These are phyloP conservation scores for Neonectria punicea DNA, from an alignment of 2,329 filamentous ascomycete species.

Conservation along the genomic window DNA sequence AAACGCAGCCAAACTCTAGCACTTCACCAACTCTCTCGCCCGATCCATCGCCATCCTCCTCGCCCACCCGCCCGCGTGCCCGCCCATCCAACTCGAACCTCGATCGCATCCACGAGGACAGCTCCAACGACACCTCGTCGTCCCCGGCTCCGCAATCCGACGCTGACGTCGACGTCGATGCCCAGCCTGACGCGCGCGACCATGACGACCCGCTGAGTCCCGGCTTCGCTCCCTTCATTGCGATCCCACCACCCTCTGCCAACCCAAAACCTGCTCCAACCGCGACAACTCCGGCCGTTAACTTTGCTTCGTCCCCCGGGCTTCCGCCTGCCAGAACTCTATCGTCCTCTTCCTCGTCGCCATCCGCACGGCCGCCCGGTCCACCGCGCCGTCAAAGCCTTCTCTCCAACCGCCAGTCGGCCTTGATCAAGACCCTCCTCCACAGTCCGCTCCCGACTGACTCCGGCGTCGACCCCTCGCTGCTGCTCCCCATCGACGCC, in stretches of 20 bases:
- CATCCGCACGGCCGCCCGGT: conserved; percentile 32
- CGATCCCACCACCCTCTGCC: conserved; percentile 30
- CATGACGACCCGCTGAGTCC: conserved; percentile 42
- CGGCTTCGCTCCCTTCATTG: conserved; percentile 38
- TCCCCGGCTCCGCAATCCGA: conserved; percentile 30
- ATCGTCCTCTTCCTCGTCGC: conserved; percentile 31
- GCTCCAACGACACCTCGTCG: conserved; percentile 24
- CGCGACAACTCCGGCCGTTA: conserved; percentile 53
- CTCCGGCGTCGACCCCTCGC: conserved; percentile 31
- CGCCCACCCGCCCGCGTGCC: conserved; percentile 34
- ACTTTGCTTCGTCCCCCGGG: conserved; percentile 44
- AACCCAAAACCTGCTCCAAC: conserved; percentile 3
- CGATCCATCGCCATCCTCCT: conserved; percentile 30
- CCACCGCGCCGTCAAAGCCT: conserved; percentile 47
- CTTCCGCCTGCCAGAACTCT: conserved; percentile 33
- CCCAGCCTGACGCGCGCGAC: conserved; percentile 37
- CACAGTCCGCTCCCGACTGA: conserved; percentile 37
- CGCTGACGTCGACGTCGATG: conserved; percentile 34
- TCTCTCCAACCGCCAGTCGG: conserved; percentile 52
- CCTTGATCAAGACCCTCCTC: conserved; percentile 47
- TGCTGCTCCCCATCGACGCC: conserved; percentile 51
- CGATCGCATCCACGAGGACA: conserved; percentile 41
- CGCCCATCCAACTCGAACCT: conserved; percentile 40
- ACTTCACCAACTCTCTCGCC: conserved; percentile 35
- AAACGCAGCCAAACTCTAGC: conserved; percentile 32